phyloP scores from a whole-genome alignment of 306 rosid species.

The Prunus mira region DNA sequence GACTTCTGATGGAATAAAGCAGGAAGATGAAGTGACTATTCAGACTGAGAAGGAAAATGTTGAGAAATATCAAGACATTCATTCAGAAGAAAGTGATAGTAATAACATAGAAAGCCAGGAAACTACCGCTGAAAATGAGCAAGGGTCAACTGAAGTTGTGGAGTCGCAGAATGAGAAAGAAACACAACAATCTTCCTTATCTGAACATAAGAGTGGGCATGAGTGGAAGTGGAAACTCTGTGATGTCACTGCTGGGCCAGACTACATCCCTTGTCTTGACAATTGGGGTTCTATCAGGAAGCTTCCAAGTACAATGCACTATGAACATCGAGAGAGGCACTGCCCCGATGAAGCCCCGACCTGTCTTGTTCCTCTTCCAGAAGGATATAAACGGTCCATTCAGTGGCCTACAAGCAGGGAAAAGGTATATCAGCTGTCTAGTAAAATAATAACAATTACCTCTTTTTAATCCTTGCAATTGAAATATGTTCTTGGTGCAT shows the following conservation, averaged over 20 bases:
- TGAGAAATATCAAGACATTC: slow-evolving; percentile 22
- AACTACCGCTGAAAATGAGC: slow-evolving; percentile 15
- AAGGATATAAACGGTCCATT: slow-evolving; percentile 61
- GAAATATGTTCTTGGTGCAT: slow-evolving; percentile 29
- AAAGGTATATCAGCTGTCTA: slow-evolving; percentile 41
- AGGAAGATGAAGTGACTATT: slow-evolving; percentile 28
- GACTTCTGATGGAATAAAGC: slow-evolving; percentile 23
- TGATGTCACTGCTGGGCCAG: slow-evolving; percentile 68
- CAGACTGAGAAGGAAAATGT: slow-evolving; percentile 44
- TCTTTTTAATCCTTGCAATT: slow-evolving; percentile 16
- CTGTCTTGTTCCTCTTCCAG: slow-evolving; percentile 78
- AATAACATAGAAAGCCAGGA: slow-evolving; percentile 26
- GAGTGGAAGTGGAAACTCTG: slow-evolving; percentile 81
- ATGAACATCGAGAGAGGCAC: slow-evolving; percentile 82
- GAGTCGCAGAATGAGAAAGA: slow-evolving; percentile 50
- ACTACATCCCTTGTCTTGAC: slow-evolving; percentile 89
- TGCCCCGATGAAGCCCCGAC: slow-evolving; percentile 66
- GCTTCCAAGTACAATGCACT: slow-evolving; percentile 59
- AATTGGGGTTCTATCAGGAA: slow-evolving; percentile 55
- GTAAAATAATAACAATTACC: neutral
- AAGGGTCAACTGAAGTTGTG: slow-evolving; percentile 44
- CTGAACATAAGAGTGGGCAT: slow-evolving; percentile 28
- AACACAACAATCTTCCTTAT: slow-evolving; percentile 24
- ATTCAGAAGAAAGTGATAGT: slow-evolving; percentile 31
- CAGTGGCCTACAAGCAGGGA: slow-evolving; percentile 87